phyloP scores from a whole-genome alignment of 2,329 filamentous ascomycete genomes.

The Ustulina deusta region DNA sequence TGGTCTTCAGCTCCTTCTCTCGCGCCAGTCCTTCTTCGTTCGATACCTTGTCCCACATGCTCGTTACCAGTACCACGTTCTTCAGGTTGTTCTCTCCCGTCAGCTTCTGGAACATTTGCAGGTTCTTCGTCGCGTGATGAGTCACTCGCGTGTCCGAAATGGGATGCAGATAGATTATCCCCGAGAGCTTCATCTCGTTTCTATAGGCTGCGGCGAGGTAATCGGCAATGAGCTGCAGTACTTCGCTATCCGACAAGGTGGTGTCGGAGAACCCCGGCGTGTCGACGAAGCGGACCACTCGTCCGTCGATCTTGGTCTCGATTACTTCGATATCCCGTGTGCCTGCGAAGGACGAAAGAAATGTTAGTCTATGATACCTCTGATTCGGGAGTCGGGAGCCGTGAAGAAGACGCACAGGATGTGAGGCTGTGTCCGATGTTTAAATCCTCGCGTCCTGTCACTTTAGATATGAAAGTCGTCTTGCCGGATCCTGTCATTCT shows the following conservation, averaged over 20 bases:
- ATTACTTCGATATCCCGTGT: constrained; percentile 49
- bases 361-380: neutral
- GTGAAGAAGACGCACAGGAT: constrained; percentile 45
- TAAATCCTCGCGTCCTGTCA: constrained; percentile 50
- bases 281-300: constrained; percentile 54
- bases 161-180: constrained; percentile 60
- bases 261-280: constrained; percentile 64
- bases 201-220: constrained; percentile 53
- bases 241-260: constrained; percentile 56
- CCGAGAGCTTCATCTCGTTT: constrained; percentile 52
- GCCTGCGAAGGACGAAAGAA: constrained; percentile 36
- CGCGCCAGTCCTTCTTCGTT: constrained; percentile 42
- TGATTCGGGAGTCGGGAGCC: neutral
- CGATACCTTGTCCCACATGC: constrained; percentile 57
- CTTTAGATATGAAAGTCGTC: constrained; percentile 54
- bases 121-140: constrained; percentile 55
- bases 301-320: constrained; percentile 47
- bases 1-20: constrained; percentile 51
- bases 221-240: constrained; percentile 57
- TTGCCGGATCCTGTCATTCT: constrained; percentile 56
- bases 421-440: constrained; percentile 52
- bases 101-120: constrained; percentile 59
- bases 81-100: constrained; percentile 56
- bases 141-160: constrained; percentile 58
- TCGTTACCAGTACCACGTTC: constrained; percentile 58